Conservation (phyloP, 305 asterid genomes). For the Vinca major region DNA sequence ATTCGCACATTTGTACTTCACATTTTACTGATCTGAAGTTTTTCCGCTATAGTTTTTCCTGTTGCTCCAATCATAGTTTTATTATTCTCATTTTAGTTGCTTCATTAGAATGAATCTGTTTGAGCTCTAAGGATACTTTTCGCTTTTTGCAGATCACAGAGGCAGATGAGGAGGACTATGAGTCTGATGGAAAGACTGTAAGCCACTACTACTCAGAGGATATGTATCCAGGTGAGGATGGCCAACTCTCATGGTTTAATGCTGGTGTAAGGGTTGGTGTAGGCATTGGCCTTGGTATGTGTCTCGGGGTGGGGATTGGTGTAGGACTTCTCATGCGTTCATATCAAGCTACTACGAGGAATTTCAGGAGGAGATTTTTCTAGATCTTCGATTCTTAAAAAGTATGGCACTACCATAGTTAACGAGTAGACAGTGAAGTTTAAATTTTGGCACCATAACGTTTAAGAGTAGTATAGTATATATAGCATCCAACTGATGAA, state of each 20-base stretch:
- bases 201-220: constrained; percentile 50
- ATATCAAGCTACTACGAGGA: constrained; percentile 70
- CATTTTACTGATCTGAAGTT: not conserved
- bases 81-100: not conserved
- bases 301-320: constrained; percentile 66
- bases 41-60: not conserved
- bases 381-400: constrained; percentile 17
- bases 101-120: not conserved
- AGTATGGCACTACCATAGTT: constrained; percentile 1
- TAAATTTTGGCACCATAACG: constrained; percentile 11
- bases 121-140: not conserved
- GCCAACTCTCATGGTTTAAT: constrained; percentile 70
- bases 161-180: constrained; percentile 44
- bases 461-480: not conserved
- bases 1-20: no score
- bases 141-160: constrained; percentile 40
- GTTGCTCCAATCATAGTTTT: not conserved
- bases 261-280: constrained; percentile 75
- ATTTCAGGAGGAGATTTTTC: constrained; percentile 59
- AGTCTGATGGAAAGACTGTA: constrained; percentile 44
- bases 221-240: constrained; percentile 65
- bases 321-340: constrained; percentile 76
- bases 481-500: not conserved
- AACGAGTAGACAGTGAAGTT: not conserved
- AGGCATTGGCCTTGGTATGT: constrained; percentile 61